Conservation (phyloP, 805 yeast genomes). For the Sugiyamaella marilandica region DNA sequence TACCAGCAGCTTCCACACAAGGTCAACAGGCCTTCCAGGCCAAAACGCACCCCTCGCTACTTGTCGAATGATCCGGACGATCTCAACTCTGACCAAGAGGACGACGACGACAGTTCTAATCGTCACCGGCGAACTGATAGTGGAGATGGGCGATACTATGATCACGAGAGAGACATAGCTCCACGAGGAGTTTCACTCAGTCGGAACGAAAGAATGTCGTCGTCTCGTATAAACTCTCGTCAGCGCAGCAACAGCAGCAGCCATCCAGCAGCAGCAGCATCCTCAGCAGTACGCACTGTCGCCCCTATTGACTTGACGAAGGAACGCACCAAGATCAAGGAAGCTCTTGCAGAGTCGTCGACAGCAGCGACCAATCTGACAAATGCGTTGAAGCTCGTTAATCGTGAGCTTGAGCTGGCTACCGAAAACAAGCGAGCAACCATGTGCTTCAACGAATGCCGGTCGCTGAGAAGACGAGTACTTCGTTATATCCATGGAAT, state of each 20-base stretch:
- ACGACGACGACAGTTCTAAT: slow-evolving; percentile 14
- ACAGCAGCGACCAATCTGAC: slow-evolving; percentile 65
- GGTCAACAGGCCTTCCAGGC: neutral
- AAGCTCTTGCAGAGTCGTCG: slow-evolving; percentile 68
- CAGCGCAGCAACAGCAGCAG: neutral
- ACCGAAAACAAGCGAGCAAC: slow-evolving; percentile 59
- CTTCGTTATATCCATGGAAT: slow-evolving; percentile 79
- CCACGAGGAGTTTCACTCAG: neutral
- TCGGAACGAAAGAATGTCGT: neutral
- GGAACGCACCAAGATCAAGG: slow-evolving; percentile 68
- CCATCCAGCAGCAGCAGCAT: neutral
- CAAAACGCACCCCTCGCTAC: slow-evolving; percentile 20
- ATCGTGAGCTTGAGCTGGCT: slow-evolving; percentile 46
- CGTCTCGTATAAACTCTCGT: neutral
- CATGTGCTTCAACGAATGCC: slow-evolving; percentile 67
- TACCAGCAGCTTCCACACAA: slow-evolving; percentile 42
- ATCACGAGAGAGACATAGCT: neutral
- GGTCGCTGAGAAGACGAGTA: slow-evolving; percentile 69
- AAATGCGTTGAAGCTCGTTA: slow-evolving; percentile 49
- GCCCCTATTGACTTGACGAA: slow-evolving; percentile 30
- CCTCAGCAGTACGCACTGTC: neutral
- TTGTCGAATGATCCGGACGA: slow-evolving; percentile 15
- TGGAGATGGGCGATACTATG: slow-evolving; percentile 1
- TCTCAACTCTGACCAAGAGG: slow-evolving; percentile 23
- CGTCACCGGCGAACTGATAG: slow-evolving; percentile 1